Percentiles rank a stretch among this genome's conserved stretches.
Evolutionary conservation across 495 filamentous ascomycete species (phyloP).

Genomic region (Rhizodiscina lignyota): DNA sequence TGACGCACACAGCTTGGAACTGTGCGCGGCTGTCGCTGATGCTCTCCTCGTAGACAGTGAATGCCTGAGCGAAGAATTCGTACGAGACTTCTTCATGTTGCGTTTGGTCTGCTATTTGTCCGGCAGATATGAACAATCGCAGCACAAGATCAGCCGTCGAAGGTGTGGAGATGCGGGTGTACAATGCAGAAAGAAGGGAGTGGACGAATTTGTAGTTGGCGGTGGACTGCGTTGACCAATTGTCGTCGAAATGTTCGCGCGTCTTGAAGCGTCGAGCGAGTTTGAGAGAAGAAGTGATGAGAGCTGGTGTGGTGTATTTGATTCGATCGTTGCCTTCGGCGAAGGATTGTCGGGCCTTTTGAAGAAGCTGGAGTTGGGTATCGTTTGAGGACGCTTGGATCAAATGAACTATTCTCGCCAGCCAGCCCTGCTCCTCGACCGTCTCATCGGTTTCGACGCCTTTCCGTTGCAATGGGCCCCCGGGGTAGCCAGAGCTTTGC

Average conservation of each 20-base stretch:
- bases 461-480: constrained; percentile 46
- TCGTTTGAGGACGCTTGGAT: constrained; percentile 73
- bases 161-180: constrained; percentile 69
- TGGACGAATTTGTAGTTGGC: constrained; percentile 93
- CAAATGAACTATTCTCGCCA: constrained; percentile 81
- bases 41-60: constrained; percentile 93
- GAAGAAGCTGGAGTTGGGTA: constrained; percentile 85
- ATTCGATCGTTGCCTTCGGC: constrained; percentile 87
- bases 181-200: constrained; percentile 68
- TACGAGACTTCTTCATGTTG: constrained; percentile 92
- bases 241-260: constrained; percentile 87
- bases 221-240: constrained; percentile 79
- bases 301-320: constrained; percentile 82
- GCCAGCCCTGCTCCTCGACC: constrained; percentile 91
- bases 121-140: constrained; percentile 77
- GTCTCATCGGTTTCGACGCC: constrained; percentile 82
- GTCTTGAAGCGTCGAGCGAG: constrained; percentile 79
- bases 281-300: constrained; percentile 80
- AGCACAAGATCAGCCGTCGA: constrained; percentile 74
- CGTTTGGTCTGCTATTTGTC: constrained; percentile 82
- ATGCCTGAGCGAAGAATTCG: constrained; percentile 96
- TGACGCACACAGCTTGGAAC: constrained; percentile 93
- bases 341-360: constrained; percentile 75
- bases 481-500: constrained; percentile 67
- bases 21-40: constrained; percentile 90